Conservation (phyloP, 306 rosid species). For the Cucurbita ficifolia region DNA sequence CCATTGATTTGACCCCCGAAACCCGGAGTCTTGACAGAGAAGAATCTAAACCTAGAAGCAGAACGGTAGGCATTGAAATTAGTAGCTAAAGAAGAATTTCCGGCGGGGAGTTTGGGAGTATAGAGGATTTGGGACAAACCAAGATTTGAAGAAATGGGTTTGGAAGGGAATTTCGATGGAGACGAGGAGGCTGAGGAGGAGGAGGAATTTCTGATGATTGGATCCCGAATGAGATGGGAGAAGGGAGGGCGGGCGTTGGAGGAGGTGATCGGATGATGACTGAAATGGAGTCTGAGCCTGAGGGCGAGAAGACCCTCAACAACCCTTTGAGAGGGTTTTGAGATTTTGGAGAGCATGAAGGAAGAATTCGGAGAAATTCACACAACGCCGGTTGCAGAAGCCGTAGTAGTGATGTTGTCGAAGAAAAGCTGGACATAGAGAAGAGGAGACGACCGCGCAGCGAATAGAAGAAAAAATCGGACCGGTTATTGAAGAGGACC, state of each 20-base stretch:
- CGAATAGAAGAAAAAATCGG: not conserved
- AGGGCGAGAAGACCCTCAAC: conserved; percentile 22
- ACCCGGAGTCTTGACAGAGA: conserved; percentile 24
- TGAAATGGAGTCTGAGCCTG: conserved; percentile 22
- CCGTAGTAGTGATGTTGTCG: not conserved
- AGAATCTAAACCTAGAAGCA: conserved; percentile 29
- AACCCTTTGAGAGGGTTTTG: conserved; percentile 32
- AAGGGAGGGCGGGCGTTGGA: not conserved
- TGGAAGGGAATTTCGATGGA: conserved; percentile 3
- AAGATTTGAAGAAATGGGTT: conserved; percentile 2
- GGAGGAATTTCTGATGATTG: not conserved
- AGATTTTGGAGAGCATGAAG: conserved; percentile 10
- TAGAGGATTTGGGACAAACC: conserved; percentile 3
- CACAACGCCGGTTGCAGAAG: not conserved
- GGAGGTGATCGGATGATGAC: conserved; percentile 10
- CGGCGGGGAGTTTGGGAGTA: not conserved
- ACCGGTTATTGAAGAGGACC: not conserved
- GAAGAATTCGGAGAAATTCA: not conserved
- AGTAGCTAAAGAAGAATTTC: not conserved
- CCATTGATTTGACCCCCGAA: conserved; percentile 16
- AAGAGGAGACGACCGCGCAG: not conserved
- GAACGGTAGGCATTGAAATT: not conserved
- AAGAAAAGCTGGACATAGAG: not conserved
- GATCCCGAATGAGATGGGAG: conserved; percentile 13
- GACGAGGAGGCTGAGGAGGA: not conserved